These are phyloP conservation scores for Verticillium isaacii DNA, from an alignment of 2,329 filamentous ascomycete genomes.

Conservation along the genomic window DNA sequence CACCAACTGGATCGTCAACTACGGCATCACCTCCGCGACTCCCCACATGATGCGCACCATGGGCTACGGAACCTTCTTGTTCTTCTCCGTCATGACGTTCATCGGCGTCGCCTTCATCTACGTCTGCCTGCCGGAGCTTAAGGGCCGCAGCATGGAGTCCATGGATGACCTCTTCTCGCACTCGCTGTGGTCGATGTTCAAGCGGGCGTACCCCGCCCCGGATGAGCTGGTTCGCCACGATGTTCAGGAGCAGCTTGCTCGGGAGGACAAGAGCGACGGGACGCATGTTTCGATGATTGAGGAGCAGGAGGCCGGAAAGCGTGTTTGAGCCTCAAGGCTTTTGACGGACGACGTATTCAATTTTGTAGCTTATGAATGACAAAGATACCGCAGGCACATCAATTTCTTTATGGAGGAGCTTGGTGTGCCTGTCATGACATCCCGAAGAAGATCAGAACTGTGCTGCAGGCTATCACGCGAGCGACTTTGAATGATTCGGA, in stretches of 20 bases:
- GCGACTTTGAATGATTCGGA: no score
- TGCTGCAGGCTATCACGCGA: no score
- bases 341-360: no score
- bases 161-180: constrained; percentile 42
- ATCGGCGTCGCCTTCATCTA: constrained; percentile 29
- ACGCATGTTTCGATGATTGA: background rate
- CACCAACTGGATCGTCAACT: constrained; percentile 25
- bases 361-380: background rate
- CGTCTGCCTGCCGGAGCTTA: constrained; percentile 45
- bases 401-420: no score
- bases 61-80: constrained; percentile 10
- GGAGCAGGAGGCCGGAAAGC: background rate
- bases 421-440: no score
- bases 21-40: constrained; percentile 22
- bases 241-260: background rate
- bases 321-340: background rate
- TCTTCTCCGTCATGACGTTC: constrained; percentile 9
- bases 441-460: no score
- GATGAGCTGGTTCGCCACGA: constrained; percentile 4
- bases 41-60: constrained; percentile 15
- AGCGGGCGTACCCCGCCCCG: constrained; percentile 47
- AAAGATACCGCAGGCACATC: background rate
- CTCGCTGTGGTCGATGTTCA: constrained; percentile 34
- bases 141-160: constrained; percentile 42
- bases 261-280: background rate